phyloP scores from a whole-genome alignment of 1,139 yeast species.

The Meyerozyma smithsonii region DNA sequence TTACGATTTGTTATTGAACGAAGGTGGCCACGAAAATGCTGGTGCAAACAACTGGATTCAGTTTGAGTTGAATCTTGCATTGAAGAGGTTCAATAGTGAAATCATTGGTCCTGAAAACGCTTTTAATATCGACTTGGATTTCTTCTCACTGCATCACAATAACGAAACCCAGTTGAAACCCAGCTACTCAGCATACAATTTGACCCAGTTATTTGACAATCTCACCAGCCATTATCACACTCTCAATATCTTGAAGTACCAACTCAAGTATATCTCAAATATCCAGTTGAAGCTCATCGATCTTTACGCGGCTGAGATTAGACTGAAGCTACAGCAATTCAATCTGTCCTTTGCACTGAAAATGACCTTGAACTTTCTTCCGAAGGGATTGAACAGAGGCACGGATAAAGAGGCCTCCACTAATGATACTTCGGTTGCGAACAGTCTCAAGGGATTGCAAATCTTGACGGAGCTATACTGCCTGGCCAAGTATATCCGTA shows the following conservation, averaged over 20 bases:
- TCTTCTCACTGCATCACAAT: conserved; percentile 36
- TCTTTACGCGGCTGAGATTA: conserved; percentile 49
- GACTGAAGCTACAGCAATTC: conserved; percentile 42
- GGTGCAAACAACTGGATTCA: conserved; percentile 54
- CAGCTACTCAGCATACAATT: conserved; percentile 59
- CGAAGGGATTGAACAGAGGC: conserved; percentile 24
- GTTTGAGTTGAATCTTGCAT: conserved; percentile 57
- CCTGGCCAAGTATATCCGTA: conserved; percentile 49
- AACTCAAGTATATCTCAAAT: conserved; percentile 62
- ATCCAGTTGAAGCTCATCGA: conserved; percentile 66
- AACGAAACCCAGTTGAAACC: conserved; percentile 40
- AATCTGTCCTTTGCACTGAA: conserved; percentile 38
- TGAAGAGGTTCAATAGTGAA: conserved; percentile 49
- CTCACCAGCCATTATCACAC: conserved; percentile 61
- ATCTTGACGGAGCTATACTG: conserved; percentile 58
- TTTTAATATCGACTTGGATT: conserved; percentile 59
- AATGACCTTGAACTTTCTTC: conserved; percentile 33
- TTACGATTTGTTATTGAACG: conserved; percentile 44
- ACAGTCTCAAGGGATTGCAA: conserved; percentile 47
- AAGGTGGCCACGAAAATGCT: conserved; percentile 27
- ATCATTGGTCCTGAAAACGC: conserved; percentile 52
- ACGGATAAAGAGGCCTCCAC: background rate
- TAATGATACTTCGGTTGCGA: conserved; percentile 24
- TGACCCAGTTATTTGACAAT: conserved; percentile 60
- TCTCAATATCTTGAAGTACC: conserved; percentile 55